Conservation (phyloP, 1,139 yeast genomes). For the Protomyces pachydermus region DNA sequence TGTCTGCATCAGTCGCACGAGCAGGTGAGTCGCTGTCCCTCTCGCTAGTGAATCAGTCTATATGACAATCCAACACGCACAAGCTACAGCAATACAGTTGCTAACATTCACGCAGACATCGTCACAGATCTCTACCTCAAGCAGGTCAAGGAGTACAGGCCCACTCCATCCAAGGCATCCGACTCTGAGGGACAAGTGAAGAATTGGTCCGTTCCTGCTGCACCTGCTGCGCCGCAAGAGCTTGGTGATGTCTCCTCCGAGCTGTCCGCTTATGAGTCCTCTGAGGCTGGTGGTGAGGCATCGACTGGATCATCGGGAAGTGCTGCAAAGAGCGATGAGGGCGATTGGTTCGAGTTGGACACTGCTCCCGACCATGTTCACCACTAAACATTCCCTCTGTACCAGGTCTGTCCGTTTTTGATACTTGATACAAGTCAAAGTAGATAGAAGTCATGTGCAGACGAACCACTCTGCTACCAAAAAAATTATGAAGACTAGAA, state of each 20-base stretch:
- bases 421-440: neutral
- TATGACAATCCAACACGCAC: neutral
- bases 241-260: slow-evolving; percentile 71
- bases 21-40: slow-evolving; percentile 9
- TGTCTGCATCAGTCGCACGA: slow-evolving; percentile 9
- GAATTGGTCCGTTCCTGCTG: slow-evolving; percentile 51
- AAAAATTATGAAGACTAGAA: neutral
- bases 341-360: slow-evolving; percentile 25
- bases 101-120: slow-evolving; percentile 45
- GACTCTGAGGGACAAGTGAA: slow-evolving; percentile 77
- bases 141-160: slow-evolving; percentile 84
- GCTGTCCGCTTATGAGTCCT: slow-evolving; percentile 65
- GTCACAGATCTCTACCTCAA: slow-evolving; percentile 80
- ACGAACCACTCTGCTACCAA: too few relatives aligned
- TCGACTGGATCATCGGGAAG: slow-evolving; percentile 1
- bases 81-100: neutral
- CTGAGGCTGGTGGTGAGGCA: slow-evolving; percentile 45
- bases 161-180: slow-evolving; percentile 64
- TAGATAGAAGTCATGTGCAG: neutral
- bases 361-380: slow-evolving; percentile 9
- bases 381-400: neutral
- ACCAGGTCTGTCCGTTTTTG: neutral
- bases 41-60: neutral
- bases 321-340: slow-evolving; percentile 7
- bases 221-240: slow-evolving; percentile 67